Base-by-base conservation (phyloP, 345 rosid species). In the Linum tenue region DNA sequence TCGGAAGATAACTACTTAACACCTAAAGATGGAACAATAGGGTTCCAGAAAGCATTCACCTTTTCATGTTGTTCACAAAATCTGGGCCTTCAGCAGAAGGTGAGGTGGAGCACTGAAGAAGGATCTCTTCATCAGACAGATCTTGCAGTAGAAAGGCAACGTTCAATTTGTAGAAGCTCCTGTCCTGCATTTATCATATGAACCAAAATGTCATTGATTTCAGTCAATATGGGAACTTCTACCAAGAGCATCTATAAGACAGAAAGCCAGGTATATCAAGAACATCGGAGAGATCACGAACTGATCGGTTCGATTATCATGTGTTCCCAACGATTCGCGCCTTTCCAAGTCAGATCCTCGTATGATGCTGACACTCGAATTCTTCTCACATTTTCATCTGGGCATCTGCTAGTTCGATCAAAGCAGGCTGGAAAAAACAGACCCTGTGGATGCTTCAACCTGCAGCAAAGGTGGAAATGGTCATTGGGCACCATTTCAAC, bases 31-130 rank as follows among this genome's bases (percentile, higher is more conserved):
- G 59, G 56, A 17, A 17, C 3, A n/a, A 37, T 6, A 15, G 9
- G 37, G 9, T 41, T 8, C 15, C 22, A 59, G 56, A 58, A 37
- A 39, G 7, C 50, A 64, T 63, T 65, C 62, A 90, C 97, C 86
- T 80, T 79, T 85, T 76, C 56, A 59, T 40, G 61, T 78, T 81
- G 63, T 79, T 86, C 67, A 92, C 87, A 73, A 92, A 92, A 68
- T 92, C 94, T 55, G 90, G 89, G 62, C 81, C 86, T 77, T 90
- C 97, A n/a, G 94, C 88, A 62, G 64, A 70, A 73, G 96, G 98
- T 66, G 98, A 87, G 63, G 96, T 85, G 36, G 97, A 92, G 65
- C 90, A 86, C 2, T 3, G 3, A 39, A 31, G 63, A 36, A 92
- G 88, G 63, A 92, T 78, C 57, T 87, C 85, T 62, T 73, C 72